Conservation (phyloP, 352 stramenopile genomes). For the Phytophthora melonis region DNA sequence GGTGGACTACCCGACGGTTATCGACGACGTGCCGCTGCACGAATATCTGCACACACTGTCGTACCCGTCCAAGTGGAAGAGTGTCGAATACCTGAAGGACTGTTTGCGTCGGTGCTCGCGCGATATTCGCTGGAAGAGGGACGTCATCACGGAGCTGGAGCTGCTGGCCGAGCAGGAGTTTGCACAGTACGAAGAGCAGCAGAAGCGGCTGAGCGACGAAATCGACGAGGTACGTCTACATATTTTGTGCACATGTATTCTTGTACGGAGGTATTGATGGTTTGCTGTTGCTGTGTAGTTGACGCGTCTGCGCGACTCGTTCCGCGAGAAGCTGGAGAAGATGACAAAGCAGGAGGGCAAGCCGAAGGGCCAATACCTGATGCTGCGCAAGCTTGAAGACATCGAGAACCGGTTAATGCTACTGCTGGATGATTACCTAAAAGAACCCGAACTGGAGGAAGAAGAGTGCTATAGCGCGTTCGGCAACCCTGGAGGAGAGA, state of each 20-base stretch:
- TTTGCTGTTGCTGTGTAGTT: constrained; percentile 34
- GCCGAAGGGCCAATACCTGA: constrained; percentile 49
- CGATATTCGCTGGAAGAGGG: constrained; percentile 84
- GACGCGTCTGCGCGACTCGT: constrained; percentile 73
- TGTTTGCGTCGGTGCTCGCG: constrained; percentile 77
- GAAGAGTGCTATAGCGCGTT: constrained; percentile 60
- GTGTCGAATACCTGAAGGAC: constrained; percentile 85
- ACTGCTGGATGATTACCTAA: constrained; percentile 68
- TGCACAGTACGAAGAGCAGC: constrained; percentile 47
- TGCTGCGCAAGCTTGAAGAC: constrained; percentile 84
- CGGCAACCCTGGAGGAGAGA: constrained; percentile 30
- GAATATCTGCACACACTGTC: constrained; percentile 70
- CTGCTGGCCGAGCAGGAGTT: constrained; percentile 75
- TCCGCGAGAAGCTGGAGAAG: constrained; percentile 65
- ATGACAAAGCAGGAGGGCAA: constrained; percentile 34
- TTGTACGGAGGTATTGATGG: background rate
- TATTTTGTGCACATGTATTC: background rate
- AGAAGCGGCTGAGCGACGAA: constrained; percentile 69
- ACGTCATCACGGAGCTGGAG: constrained; percentile 76
- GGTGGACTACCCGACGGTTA: constrained; percentile 78
- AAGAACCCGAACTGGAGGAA: constrained; percentile 63
- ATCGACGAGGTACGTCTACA: constrained; percentile 66
- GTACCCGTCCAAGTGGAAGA: constrained; percentile 75
- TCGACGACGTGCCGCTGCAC: constrained; percentile 69
- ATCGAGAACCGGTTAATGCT: constrained; percentile 74